Conservation (phyloP, 805 yeast species). For the Ogataea neopini region DNA sequence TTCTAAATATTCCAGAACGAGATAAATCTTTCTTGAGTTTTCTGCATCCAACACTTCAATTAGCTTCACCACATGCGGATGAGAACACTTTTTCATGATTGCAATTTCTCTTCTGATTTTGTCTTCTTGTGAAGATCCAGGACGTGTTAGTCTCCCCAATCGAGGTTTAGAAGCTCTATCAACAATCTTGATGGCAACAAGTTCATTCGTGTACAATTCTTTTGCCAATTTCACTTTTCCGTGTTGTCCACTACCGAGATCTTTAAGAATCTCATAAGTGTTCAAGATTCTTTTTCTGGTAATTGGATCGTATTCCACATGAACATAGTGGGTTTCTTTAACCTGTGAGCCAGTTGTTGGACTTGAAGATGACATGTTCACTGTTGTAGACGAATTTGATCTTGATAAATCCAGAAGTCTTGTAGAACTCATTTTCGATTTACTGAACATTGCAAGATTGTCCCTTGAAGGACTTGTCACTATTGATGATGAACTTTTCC, state of each 20-base stretch:
- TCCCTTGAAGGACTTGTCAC: conserved; percentile 21
- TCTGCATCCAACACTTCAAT: conserved; percentile 87
- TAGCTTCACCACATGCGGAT: conserved; percentile 88
- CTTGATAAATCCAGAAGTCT: conserved; percentile 9
- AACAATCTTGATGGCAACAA: conserved; percentile 93
- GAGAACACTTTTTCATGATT: conserved; percentile 87
- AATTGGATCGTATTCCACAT: conserved; percentile 85
- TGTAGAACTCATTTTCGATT: conserved; percentile 15
- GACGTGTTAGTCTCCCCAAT: conserved; percentile 42
- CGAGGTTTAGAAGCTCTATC: conserved; percentile 67
- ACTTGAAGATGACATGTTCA: not conserved
- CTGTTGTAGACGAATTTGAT: conserved; percentile 5
- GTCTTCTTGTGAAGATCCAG: conserved; percentile 52
- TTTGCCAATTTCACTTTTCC: conserved; percentile 95
- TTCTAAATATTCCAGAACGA: conserved; percentile 87
- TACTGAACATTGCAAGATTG: conserved; percentile 13
- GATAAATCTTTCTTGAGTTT: conserved; percentile 78
- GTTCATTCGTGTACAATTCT: conserved; percentile 59
- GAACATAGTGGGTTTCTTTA: conserved; percentile 79
- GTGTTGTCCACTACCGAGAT: conserved; percentile 95
- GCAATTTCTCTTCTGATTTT: conserved; percentile 85
- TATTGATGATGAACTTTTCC: conserved; percentile 18
- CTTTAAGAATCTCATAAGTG: conserved; percentile 83
- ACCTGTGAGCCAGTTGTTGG: conserved; percentile 42
- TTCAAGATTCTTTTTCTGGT: conserved; percentile 79